phyloP scores from a whole-genome alignment of 2,329 filamentous ascomycete genomes.

The Exophiala mesophila region DNA sequence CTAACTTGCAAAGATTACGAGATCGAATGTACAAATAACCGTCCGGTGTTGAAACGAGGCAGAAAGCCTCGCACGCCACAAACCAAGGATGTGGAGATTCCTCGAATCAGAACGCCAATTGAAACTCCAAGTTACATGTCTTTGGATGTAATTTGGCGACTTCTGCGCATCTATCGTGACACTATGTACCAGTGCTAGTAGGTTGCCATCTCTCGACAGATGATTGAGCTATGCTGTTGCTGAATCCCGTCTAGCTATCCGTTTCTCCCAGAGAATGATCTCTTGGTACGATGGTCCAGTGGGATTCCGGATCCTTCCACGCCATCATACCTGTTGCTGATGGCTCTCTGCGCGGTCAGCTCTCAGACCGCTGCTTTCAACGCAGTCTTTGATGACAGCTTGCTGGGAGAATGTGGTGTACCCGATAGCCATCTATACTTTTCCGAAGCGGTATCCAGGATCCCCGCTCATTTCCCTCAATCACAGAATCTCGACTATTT shows the following conservation, averaged over 20 bases:
- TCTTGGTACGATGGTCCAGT: not conserved
- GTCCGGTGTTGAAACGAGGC: not conserved
- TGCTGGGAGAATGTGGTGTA: constrained; percentile 1
- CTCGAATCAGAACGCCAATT: no score
- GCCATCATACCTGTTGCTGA: constrained; percentile 5
- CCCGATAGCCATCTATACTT: constrained; percentile 6
- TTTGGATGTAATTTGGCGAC: constrained; percentile 1
- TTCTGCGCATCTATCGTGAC: constrained; percentile 7
- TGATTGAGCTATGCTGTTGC: not conserved
- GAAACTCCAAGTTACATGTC: not conserved
- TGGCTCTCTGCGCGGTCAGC: constrained; percentile 8
- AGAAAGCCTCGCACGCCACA: not conserved
- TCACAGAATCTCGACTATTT: constrained; percentile 4
- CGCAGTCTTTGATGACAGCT: constrained; percentile 3
- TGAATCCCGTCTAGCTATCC: constrained; percentile 3
- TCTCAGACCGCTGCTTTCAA: constrained; percentile 3
- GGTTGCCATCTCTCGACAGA: not conserved
- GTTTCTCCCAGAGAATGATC: constrained; percentile 7
- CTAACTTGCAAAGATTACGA: not conserved
- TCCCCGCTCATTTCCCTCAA: constrained; percentile 1
- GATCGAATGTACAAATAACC: not conserved
- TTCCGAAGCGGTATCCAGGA: constrained; percentile 4
- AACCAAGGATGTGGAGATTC: no score
- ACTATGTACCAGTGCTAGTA: constrained; percentile 10
- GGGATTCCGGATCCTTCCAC: not conserved